Base-by-base conservation (phyloP, 2,329 filamentous ascomycete species). In the Fusarium sp. region DNA sequence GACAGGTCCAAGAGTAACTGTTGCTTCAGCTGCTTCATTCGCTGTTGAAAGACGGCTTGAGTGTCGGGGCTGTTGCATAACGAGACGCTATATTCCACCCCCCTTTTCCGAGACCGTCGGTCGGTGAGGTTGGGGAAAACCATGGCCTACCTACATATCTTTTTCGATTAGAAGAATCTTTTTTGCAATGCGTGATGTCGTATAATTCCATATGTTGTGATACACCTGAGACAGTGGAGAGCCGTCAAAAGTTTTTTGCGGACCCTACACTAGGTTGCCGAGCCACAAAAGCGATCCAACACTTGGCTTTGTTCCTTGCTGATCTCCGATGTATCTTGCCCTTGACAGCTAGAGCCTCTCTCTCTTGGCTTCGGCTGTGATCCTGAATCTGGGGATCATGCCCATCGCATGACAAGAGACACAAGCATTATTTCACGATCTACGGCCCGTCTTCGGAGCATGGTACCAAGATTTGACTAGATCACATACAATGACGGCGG, bases 41-140 rank as follows among this genome's bases (percentile, higher is more conserved):
- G 90, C 88, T 83, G 81, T 84, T 76, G 84, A 83, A 86, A 87
- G 86, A 72, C 50, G 73, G 69, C 76, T 84, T 91, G 91, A 93
- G 88, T 88, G 89, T 88, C 86, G 88, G 85, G 84, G 84, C 84
- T 83, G 80, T 80, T 81, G 73, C 81, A 83, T 52, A 83, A 83
- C 85, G 85, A 86, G 91, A 87, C 88, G 88, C 90, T 90, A 95
- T 94, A 95, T 95, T 95, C 92, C 92, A 90, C 86, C 84, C 91
- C 93, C 89, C 88, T 93, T 94, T 89, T 88, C 93, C 90, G 88
- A 96, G 92, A 89, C 92, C 93, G 91, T 97, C 86, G 93, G 92
- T 90, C 88, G 75, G 84, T 97, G 93, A 95, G 89, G 93, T 91
- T 92, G 89, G 91, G 92, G 92, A 91, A 89, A 95, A 95, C 92